Conservation (phyloP, 2,329 filamentous ascomycete genomes). For the Penicillium brevicompactum region DNA sequence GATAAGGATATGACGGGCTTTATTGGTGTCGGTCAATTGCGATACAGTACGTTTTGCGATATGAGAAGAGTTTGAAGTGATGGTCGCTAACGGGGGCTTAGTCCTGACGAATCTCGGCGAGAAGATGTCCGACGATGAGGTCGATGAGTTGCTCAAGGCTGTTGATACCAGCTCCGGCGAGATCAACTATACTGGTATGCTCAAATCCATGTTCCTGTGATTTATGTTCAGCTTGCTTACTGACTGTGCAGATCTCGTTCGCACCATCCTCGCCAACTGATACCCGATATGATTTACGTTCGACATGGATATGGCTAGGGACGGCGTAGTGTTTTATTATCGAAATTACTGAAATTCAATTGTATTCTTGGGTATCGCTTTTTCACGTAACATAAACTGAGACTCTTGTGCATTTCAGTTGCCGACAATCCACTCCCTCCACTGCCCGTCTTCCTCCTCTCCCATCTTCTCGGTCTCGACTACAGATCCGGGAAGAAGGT, state of each 20-base stretch:
- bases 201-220: background rate
- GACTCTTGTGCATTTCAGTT: background rate
- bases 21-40: slow-evolving; percentile 95
- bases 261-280: slow-evolving; percentile 83
- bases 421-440: slow-evolving; percentile 31
- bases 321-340: slow-evolving; percentile 14
- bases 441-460: slow-evolving; percentile 39
- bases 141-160: slow-evolving; percentile 97
- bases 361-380: slow-evolving; percentile 10
- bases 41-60: slow-evolving; percentile 65
- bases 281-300: slow-evolving; percentile 27
- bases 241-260: slow-evolving; percentile 68
- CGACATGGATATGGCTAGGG: slow-evolving; percentile 17
- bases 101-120: slow-evolving; percentile 96
- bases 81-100: slow-evolving; percentile 21
- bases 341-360: background rate
- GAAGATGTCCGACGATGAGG: slow-evolving; percentile 99
- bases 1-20: slow-evolving; percentile 99
- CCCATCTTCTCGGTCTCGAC: slow-evolving; percentile 60
- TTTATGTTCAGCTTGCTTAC: background rate
- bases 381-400: background rate
- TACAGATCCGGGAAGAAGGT: slow-evolving; percentile 63
- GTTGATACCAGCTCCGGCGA: slow-evolving; percentile 95
- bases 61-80: background rate
- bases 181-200: slow-evolving; percentile 92